Base-by-base conservation (phyloP, 176 grass and related monocot species). In the Elaeis guineensis region DNA sequence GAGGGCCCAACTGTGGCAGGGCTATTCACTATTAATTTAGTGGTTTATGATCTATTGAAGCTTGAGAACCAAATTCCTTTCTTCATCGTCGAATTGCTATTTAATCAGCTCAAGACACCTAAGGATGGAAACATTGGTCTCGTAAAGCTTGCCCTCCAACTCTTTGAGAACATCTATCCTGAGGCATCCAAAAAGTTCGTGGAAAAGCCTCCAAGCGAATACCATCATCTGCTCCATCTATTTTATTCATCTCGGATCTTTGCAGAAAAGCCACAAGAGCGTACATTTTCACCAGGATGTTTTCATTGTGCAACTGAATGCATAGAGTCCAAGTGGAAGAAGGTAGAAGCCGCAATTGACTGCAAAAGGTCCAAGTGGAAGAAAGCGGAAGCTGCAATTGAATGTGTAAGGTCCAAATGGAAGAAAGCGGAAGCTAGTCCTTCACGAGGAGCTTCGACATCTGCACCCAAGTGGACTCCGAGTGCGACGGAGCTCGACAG, bases 151-250 rank as follows among this genome's bases (percentile, higher is more conserved):
- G 26, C 66, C 0, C 9, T 12, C 5, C 25, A 63, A 3, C 7
- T 49, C 2, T 65, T 78, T 3, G 2, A 12, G 3, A 16, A 63
- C 16, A 28, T 76, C 0, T 0, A 29, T 6, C 28, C 28, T 0
- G 0, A 29, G 0, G 5, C 0, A 29, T 29, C 28, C 5, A 6
- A 29, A 29, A 0, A 4, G 6, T 29, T 29, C 28, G 6, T 0
- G 28, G 5, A 29, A 6, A 29, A 29, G 4, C 1, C 28, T 1
- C 28, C 28, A 0, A 0, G 5, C 0, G 2, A 32, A 1, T 64
- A 63, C 25, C 39, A 73, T 17, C 77, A 86, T 61, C 60, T 85
- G 2, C 72, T 85, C 17, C 72, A 85, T 54, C 52, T 80, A 26
- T 77, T 63, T 52, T 62, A 73, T 52, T 19, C 7, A 16, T 35